These are phyloP conservation scores for Bryum argenteum DNA, from an alignment of 225 moss, liverwort and hornwort species.

Conservation along the genomic window DNA sequence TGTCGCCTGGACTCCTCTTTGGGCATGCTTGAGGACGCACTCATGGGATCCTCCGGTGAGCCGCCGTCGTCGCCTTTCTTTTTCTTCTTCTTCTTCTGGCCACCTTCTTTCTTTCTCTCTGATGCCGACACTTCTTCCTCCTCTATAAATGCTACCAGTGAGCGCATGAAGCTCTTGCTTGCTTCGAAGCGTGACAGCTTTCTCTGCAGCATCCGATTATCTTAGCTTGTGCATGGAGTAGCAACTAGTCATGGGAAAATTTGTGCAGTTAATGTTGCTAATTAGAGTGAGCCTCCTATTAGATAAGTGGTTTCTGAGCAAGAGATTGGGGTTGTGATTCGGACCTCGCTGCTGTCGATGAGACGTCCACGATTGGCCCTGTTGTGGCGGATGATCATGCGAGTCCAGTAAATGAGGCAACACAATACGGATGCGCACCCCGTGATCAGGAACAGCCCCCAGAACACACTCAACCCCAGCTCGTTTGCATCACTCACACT, in stretches of 20 bases:
- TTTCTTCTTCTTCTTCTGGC: constrained; percentile 5
- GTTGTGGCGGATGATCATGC: constrained; percentile 70
- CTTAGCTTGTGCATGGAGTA: background rate
- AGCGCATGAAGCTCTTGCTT: constrained; percentile 70
- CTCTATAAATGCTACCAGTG: constrained; percentile 76
- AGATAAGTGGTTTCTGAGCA: no score
- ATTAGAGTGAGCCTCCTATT: no score
- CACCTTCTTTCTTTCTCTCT: constrained; percentile 7
- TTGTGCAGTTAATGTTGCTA: no score
- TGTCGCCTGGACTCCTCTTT: background rate
- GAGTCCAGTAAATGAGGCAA: constrained; percentile 74
- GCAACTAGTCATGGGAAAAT: no score
- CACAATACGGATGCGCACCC: constrained; percentile 74
- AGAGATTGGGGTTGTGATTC: background rate
- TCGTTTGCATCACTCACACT: constrained; percentile 42
- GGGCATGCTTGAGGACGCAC: constrained; percentile 33
- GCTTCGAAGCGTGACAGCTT: constrained; percentile 52
- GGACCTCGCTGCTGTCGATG: constrained; percentile 26
- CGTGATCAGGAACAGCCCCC: constrained; percentile 93
- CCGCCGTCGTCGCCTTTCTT: background rate
- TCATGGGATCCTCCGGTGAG: constrained; percentile 17
- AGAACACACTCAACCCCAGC: constrained; percentile 73
- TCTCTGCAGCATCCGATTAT: constrained; percentile 30
- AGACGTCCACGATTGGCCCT: constrained; percentile 20
- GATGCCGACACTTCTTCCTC: constrained; percentile 59